phyloP scores from a whole-genome alignment of 2,329 filamentous ascomycete species.

The Penicillium sp. region DNA sequence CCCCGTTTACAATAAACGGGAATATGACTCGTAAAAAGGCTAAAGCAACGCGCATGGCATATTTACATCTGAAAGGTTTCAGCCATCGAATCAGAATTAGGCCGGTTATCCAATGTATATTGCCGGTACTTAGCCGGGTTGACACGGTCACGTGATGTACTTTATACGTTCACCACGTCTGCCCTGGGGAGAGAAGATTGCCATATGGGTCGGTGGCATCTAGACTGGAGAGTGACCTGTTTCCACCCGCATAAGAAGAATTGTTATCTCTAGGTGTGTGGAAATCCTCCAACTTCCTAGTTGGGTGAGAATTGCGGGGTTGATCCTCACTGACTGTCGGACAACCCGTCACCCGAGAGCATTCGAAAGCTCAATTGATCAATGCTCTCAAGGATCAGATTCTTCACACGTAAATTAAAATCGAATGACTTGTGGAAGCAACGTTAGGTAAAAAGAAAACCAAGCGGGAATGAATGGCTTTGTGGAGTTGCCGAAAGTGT shows the following conservation, averaged over 20 bases:
- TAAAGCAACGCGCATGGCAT: not conserved
- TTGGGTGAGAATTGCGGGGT: not conserved
- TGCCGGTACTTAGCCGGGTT: not conserved
- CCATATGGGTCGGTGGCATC: not conserved
- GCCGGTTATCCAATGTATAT: not conserved
- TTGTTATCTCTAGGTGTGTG: not conserved
- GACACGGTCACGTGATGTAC: not conserved
- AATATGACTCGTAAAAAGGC: not conserved
- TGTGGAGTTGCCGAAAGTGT: slow-evolving; percentile 9
- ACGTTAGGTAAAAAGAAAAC: not conserved
- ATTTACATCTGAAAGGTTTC: not conserved
- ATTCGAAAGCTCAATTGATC: not conserved
- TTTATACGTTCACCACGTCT: not conserved
- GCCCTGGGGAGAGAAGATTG: not conserved
- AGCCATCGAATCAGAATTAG: not conserved
- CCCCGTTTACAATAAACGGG: not conserved
- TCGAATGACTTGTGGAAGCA: not conserved
- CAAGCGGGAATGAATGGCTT: not conserved
- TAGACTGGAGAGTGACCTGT: not conserved
- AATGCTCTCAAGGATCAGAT: not conserved
- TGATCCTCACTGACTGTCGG: not conserved
- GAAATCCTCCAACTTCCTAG: not conserved
- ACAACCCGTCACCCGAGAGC: not conserved
- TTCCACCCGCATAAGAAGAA: not conserved
- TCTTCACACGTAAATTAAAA: not conserved